Evolutionary conservation across 768 basidiomycete species (phyloP), one percentile per base, ranked within the genome.

Genomic region (Dioszegia hungarica): DNA sequence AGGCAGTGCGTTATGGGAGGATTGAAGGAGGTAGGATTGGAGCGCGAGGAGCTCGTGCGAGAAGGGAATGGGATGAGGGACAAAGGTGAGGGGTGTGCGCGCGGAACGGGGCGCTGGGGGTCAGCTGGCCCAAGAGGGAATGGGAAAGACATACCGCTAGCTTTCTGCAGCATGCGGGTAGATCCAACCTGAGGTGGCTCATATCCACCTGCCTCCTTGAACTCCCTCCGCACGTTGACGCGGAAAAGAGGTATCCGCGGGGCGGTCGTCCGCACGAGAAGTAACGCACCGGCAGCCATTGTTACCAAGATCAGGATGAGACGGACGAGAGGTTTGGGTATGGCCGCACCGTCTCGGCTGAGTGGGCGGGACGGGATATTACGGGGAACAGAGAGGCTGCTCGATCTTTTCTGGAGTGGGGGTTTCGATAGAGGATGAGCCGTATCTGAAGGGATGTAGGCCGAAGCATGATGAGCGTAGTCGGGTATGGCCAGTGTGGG

Each of bases 1-100:
- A 2, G 73, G 65, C 17, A 76, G 65, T n/a, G 58, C 28, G 56
- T 74, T 66, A 47, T 62, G 60, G 10, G 59, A 52, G 2, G 61
- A 57, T 38, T 64, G 59, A 17, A 76, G 61, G 19, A 76, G 67
- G 54, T 70, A 76, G 0, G 75, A 70, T 56, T 76, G 75, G 15
- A 76, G 59, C 6, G 75, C 75, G 22, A 76, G 64, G n/a, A 76
- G 61, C 54, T 76, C 75, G 58, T 71, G 71, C 1, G 64, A 46
- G 2, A 59, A 22, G 2, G 73, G 67, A 5, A 74, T 56, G 12
- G 66, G 62, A 51, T 57, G 64, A 41, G 62, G 31, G 6, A 38
- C 48, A 22, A 37, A 39, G 3, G 49, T 36, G 3, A 37, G 19
- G 9, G 36, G 36, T 1, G 49, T 51, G 8, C 34, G 36, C 9